A percentile compares a stretch with the other conserved stretches of the same genome.
Evolutionary conservation across 2,329 filamentous ascomycete species (phyloP).

Genomic region (Tolypocladium paradoxum): DNA sequence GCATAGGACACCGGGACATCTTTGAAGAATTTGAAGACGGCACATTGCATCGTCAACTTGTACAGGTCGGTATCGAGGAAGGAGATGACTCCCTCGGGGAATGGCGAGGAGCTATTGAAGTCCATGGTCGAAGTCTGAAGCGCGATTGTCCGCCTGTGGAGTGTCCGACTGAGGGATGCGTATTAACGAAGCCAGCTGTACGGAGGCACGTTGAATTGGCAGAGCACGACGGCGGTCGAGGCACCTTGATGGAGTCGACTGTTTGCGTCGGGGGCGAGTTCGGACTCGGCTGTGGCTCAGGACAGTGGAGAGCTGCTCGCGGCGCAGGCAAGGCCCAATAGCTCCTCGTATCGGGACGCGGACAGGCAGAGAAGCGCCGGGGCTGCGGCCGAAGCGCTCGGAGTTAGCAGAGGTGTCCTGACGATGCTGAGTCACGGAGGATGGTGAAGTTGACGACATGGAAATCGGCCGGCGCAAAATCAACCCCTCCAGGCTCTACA

Average conservation of each 20-base stretch:
- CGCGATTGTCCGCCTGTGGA: not conserved
- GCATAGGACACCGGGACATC: slow-evolving; percentile 76
- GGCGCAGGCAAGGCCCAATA: not conserved
- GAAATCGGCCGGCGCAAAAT: not conserved
- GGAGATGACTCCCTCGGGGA: slow-evolving; percentile 68
- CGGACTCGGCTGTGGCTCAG: not conserved
- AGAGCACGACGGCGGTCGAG: not conserved
- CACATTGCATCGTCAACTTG: slow-evolving; percentile 98
- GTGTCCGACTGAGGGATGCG: not conserved
- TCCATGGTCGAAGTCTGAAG: slow-evolving; percentile 34
- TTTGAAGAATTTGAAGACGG: slow-evolving; percentile 84
- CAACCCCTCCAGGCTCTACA: not conserved
- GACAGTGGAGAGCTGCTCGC: not conserved
- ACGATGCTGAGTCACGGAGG: not conserved
- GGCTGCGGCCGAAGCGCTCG: not conserved
- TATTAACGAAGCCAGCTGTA: not conserved
- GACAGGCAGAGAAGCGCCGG: not conserved
- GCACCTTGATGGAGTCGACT: not conserved
- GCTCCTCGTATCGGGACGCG: not conserved
- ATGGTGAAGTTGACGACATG: not conserved
- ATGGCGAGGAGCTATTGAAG: slow-evolving; percentile 55
- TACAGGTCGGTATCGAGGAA: slow-evolving; percentile 80
- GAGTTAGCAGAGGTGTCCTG: not conserved
- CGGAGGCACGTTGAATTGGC: not conserved
- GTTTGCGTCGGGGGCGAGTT: not conserved